These are phyloP conservation scores for Simplicillium aogashimaense DNA, from an alignment of 2,329 filamentous ascomycete species.

Conservation along the genomic window DNA sequence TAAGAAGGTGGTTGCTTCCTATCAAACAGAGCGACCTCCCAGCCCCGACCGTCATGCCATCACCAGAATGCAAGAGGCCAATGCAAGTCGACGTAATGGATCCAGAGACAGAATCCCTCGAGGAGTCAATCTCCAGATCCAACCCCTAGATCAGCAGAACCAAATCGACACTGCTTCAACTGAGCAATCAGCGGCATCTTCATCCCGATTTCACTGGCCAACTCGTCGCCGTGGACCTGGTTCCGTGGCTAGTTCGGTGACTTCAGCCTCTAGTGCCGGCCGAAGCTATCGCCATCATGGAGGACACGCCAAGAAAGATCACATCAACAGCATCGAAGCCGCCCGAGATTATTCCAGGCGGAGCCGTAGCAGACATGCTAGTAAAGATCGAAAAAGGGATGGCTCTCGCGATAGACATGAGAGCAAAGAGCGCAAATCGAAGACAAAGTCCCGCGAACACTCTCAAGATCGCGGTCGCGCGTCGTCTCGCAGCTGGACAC, in stretches of 20 bases:
- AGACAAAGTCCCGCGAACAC: slow-evolving; percentile 38
- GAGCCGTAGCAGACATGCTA: slow-evolving; percentile 44
- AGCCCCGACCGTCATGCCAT: slow-evolving; percentile 51
- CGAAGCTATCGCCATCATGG: slow-evolving; percentile 33
- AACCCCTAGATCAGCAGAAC: slow-evolving; percentile 41
- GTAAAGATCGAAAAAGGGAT: slow-evolving; percentile 33
- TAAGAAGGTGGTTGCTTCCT: slow-evolving; percentile 20
- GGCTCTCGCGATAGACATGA: slow-evolving; percentile 33
- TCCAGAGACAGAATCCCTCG: slow-evolving; percentile 72
- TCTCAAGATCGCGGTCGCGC: slow-evolving; percentile 65
- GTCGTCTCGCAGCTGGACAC: slow-evolving; percentile 54
- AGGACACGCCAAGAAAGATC: slow-evolving; percentile 56
- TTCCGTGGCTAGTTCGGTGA: slow-evolving; percentile 47
- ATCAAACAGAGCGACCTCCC: slow-evolving; percentile 41
- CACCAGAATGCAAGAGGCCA: slow-evolving; percentile 49
- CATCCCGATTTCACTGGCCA: slow-evolving; percentile 46
- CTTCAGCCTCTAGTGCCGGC: slow-evolving; percentile 42
- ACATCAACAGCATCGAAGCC: slow-evolving; percentile 77
- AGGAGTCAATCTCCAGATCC: slow-evolving; percentile 55
- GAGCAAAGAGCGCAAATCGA: slow-evolving; percentile 39
- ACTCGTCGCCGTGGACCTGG: slow-evolving; percentile 41
- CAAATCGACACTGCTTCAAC: slow-evolving; percentile 45
- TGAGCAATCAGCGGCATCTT: slow-evolving; percentile 43
- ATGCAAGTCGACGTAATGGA: slow-evolving; percentile 51
- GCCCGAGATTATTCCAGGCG: slow-evolving; percentile 54